Conservation (phyloP, 1,284 basidiomycete genomes). For the Xerocomus minutiporus region DNA sequence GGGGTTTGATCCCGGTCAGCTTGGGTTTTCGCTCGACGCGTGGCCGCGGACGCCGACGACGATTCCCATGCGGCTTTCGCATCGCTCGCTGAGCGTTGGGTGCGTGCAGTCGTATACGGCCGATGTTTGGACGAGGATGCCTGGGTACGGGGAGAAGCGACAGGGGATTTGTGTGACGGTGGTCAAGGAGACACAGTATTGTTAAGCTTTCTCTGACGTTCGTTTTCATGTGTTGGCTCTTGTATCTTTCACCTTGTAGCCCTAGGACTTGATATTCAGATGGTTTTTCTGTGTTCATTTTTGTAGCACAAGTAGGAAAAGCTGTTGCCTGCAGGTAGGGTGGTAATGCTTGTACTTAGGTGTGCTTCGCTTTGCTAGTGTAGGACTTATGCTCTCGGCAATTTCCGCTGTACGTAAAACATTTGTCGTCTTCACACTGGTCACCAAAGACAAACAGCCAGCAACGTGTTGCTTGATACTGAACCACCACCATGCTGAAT, state of each 20-base stretch:
- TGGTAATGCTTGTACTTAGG: too few species aligned
- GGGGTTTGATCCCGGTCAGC: constrained; percentile 21
- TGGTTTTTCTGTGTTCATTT: constrained; percentile 7
- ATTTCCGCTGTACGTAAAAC: background rate
- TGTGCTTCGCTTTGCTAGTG: too few species aligned
- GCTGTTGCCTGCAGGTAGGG: too few species aligned
- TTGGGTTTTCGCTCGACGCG: constrained; percentile 5
- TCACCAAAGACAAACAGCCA: background rate
- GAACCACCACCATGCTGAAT: background rate
- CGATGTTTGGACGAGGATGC: background rate
- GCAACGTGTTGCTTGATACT: background rate
- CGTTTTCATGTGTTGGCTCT: background rate
- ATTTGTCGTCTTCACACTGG: too few species aligned
- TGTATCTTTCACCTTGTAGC: constrained; percentile 18
- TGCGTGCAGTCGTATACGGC: background rate
- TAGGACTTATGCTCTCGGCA: background rate
- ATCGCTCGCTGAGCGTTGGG: constrained; percentile 1
- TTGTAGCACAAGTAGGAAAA: constrained; percentile 15
- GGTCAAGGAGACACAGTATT: constrained; percentile 31
- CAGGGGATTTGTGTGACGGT: constrained; percentile 40
- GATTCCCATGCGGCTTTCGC: constrained; percentile 9
- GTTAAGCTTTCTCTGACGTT: background rate
- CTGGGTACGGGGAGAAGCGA: constrained; percentile 2
- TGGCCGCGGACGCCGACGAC: constrained; percentile 23
- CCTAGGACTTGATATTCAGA: constrained; percentile 10